Evolutionary conservation across 805 yeast species (phyloP), one percentile per base, ranked within the genome.

Genomic region (Cyberlindnera xishuangbannaensis): DNA sequence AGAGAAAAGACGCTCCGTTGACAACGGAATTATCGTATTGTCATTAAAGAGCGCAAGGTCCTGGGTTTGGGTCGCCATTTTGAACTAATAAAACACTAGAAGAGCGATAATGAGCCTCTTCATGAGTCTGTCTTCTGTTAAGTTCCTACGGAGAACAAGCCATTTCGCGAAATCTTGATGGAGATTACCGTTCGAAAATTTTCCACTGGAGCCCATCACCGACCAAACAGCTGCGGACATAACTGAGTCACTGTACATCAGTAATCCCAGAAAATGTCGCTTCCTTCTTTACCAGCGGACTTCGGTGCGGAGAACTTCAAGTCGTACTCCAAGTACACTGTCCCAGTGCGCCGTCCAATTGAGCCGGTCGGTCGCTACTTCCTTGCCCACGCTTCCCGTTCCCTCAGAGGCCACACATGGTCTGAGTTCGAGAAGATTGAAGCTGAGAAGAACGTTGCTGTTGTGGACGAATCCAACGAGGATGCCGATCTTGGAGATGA

Each of bases 301-400:
- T 67, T 73, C 37, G 61, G 70, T 38, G 72, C 73, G 19, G 57
- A 48, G 27, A 65, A 71, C 25, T 70, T 73, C 61, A 70, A 68
- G 48, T 65, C 72, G 20, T 61, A 53, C 33, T 61, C 73, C 44
- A 64, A 67, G 36, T 74, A 66, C 58, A 53, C 82, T 29, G 71
- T 75, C 16, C 69, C 87, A 30, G 70, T 71, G 29, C 81, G 82
- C 50, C 82, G 95, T 60, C 80, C 90, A 40, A 69, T 88, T 43
- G 98, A 92, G 67, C 97, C 98, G 24, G 96, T 90, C 47, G 98
- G 98, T 37, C 90, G 94, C 43, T 83, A 75, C 58, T 92, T 88
- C 68, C 69, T 92, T 51, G 96, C 96, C 33, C 98, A 92, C 56
- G 97, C 97, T 39, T 78, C 95, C 48, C 83, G 98, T 71, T 76